Conservation (phyloP, 23 red algal species). For the Agarophyton chilense region DNA sequence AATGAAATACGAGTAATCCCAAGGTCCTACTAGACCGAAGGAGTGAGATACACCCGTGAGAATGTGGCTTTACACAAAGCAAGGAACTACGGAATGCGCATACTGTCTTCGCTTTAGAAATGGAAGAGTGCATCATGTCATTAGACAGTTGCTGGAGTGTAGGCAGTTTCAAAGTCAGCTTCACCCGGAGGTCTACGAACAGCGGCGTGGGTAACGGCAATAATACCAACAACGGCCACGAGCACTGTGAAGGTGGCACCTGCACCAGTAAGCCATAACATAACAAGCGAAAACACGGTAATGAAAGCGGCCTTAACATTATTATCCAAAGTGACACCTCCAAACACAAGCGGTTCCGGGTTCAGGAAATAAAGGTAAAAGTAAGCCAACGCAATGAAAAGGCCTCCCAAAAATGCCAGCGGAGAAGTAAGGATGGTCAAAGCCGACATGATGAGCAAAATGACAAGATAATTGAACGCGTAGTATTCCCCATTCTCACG, state of each 20-base stretch:
- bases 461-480: constrained; percentile 89
- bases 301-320: constrained; percentile 83
- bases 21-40: not conserved
- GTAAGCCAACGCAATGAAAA: constrained; percentile 88
- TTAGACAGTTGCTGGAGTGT: constrained; percentile 84
- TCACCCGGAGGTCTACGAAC: constrained; percentile 89
- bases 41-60: not conserved
- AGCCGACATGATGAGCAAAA: constrained; percentile 81
- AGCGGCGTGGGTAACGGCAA: constrained; percentile 88
- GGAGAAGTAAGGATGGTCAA: constrained; percentile 91
- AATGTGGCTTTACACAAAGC: not conserved
- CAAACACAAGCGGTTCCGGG: constrained; percentile 76
- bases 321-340: constrained; percentile 79
- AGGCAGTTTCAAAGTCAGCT: constrained; percentile 95
- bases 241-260: constrained; percentile 97
- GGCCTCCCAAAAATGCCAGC: constrained; percentile 82
- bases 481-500: constrained; percentile 91
- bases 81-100: not conserved
- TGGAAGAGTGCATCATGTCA: not conserved
- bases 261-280: constrained; percentile 94
- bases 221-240: constrained; percentile 79
- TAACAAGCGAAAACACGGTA: constrained; percentile 73
- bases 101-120: not conserved
- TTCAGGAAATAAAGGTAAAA: constrained; percentile 95
- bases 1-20: too few species aligned